Evolutionary conservation across 495 filamentous ascomycete genomes (phyloP).

Genomic region (Cetradonia linearis): DNA sequence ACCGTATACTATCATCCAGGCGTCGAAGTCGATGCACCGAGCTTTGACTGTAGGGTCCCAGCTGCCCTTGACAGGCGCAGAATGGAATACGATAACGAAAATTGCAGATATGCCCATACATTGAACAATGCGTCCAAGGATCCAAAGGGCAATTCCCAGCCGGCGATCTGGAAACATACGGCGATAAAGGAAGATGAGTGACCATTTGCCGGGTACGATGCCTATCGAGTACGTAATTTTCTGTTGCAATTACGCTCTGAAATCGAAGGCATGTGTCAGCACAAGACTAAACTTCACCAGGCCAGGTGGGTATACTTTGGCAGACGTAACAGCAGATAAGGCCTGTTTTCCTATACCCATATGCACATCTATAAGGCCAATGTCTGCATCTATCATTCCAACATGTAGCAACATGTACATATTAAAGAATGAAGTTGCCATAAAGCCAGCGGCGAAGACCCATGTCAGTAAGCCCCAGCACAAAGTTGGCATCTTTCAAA

Average conservation of each 20-base stretch:
- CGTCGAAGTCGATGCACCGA: neutral
- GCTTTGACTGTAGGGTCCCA: slow-evolving; percentile 4
- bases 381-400: neutral
- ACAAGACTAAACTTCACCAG: neutral
- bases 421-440: neutral
- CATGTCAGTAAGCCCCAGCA: neutral
- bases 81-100: neutral
- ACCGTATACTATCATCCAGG: neutral
- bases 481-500: neutral
- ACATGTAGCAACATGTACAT: neutral
- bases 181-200: slow-evolving; percentile 1
- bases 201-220: neutral
- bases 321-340: neutral
- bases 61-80: neutral
- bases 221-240: neutral
- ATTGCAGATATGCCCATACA: neutral
- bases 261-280: neutral
- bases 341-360: neutral
- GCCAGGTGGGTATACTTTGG: neutral
- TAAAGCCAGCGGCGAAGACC: slow-evolving; percentile 1
- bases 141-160: neutral
- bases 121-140: neutral
- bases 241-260: neutral
- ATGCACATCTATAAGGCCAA: neutral
- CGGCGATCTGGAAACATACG: neutral